These are phyloP conservation scores for Chenopodium formosanum DNA, from an alignment of 148 eudicot genomes.

Conservation along the genomic window DNA sequence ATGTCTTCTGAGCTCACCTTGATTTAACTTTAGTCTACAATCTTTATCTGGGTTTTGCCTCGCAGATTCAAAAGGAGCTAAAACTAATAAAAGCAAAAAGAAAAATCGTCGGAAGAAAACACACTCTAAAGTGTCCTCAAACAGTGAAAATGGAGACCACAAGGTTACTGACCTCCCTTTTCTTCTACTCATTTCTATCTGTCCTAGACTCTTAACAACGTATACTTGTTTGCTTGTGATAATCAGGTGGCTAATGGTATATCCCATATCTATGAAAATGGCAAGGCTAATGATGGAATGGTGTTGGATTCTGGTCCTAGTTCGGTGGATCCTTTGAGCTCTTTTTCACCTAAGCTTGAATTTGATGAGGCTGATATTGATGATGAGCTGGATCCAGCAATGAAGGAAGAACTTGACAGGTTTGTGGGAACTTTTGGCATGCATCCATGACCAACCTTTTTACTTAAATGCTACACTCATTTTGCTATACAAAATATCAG, in stretches of 20 bases:
- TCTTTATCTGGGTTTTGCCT: conserved; percentile 16
- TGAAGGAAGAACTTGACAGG: conserved; percentile 92
- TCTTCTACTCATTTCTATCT: background rate
- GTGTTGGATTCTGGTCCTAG: conserved; percentile 28
- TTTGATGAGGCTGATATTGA: conserved; percentile 69
- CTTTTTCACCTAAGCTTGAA: conserved; percentile 37
- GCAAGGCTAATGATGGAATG: conserved; percentile 25
- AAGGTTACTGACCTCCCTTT: conserved; percentile 15
- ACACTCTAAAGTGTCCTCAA: conserved; percentile 36
- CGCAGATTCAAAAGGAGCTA: conserved; percentile 61
- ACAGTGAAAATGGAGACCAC: conserved; percentile 40
- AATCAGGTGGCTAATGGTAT: conserved; percentile 31
- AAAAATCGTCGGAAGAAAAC: conserved; percentile 70
- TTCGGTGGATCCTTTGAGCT: conserved; percentile 38
- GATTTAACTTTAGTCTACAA: background rate
- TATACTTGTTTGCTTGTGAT: conserved; percentile 22
- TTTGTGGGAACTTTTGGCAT: conserved; percentile 10
- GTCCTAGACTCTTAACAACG: background rate
- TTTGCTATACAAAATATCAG: background rate
- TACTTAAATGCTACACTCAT: background rate
- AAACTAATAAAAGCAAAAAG: conserved; percentile 59
- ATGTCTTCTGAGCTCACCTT: background rate
- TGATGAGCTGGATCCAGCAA: conserved; percentile 81
- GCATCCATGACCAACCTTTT: background rate
- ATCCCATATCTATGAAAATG: conserved; percentile 37